Evolutionary conservation across 148 eudicot species (phyloP).

Genomic region (Rhododendron mucronatum): DNA sequence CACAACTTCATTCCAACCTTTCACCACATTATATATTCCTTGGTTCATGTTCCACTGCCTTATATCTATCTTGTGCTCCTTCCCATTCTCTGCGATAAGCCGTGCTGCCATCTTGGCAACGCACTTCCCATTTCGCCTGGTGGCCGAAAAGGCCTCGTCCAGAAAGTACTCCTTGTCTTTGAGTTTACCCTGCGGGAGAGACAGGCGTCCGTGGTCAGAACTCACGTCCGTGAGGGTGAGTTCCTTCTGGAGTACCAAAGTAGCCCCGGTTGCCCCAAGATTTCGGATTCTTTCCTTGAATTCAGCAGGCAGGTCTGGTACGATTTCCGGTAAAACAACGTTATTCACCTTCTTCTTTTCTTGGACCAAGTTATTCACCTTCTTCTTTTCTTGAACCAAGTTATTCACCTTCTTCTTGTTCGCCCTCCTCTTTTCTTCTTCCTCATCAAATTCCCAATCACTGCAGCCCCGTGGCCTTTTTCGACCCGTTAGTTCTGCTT

Average conservation of each 20-base stretch:
- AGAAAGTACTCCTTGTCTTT: not conserved
- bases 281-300: not conserved
- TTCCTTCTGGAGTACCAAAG: not conserved
- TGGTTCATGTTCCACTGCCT: too few species aligned
- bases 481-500: not conserved
- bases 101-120: not conserved
- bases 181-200: too few species aligned
- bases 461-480: not conserved
- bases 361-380: not conserved
- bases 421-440: not conserved
- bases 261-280: not conserved
- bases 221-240: too few species aligned
- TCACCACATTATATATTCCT: too few species aligned
- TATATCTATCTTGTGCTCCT: too few species aligned
- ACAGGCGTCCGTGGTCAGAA: too few species aligned
- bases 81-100: too few species aligned
- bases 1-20: too few species aligned
- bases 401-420: not conserved
- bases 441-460: not conserved
- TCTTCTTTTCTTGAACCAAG: too few species aligned
- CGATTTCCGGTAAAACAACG: not conserved
- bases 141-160: too few species aligned
- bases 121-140: too few species aligned
- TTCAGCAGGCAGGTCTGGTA: not conserved
- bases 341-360: not conserved